A percentile compares a stretch with the other conserved stretches of the same genome.
Evolutionary conservation across 169 alveolate species (phyloP).

Genomic region (Amoebophrya sp.): DNA sequence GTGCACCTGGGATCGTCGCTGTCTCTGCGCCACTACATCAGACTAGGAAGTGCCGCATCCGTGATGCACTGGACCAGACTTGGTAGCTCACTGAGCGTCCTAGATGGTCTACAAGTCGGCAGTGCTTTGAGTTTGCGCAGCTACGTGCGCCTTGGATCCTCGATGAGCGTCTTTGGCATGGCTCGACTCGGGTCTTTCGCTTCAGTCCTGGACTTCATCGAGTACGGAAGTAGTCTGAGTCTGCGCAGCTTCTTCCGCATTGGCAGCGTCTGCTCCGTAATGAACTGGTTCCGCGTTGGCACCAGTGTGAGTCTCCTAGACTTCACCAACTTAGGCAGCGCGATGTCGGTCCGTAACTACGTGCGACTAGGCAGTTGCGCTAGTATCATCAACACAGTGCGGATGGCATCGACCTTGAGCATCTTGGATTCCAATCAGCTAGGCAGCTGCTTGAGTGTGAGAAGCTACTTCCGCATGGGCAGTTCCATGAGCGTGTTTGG

Average conservation of each 20-base stretch:
- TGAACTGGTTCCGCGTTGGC: neutral
- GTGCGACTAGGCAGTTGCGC: neutral
- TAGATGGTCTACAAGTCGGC: neutral
- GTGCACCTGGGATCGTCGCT: neutral
- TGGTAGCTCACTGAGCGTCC: neutral
- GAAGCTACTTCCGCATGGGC: neutral
- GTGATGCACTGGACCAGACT: neutral
- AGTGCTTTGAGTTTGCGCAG: neutral
- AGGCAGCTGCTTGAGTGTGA: neutral
- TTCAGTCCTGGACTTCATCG: neutral
- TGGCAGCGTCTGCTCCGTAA: neutral
- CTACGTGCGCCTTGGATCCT: slow-evolving; percentile 8
- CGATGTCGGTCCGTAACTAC: slow-evolving; percentile 8
- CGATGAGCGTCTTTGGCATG: neutral
- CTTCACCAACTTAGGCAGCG: neutral
- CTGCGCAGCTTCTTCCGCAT: neutral
- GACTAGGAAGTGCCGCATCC: neutral
- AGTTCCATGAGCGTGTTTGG: neutral
- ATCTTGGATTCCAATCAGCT: neutral
- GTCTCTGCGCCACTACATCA: neutral
- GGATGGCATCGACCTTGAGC: neutral
- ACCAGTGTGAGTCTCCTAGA: neutral
- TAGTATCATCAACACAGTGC: neutral
- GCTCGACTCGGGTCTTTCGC: neutral
- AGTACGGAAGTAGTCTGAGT: neutral